Conservation (phyloP, 371 early-diverging fungal genomes). For the Smittium culicis region DNA sequence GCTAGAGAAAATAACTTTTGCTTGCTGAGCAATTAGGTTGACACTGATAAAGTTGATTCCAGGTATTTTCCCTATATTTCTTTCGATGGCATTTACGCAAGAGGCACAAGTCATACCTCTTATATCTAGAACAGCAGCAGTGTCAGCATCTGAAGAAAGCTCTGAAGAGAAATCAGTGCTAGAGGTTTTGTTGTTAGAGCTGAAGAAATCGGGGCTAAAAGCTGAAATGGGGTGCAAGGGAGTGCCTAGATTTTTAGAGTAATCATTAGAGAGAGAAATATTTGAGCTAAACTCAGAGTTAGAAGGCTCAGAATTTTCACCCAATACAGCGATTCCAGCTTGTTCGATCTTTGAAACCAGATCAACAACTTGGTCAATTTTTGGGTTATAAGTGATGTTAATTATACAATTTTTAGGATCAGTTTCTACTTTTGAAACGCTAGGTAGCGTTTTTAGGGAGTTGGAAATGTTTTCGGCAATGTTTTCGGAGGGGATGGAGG, state of each 20-base stretch:
- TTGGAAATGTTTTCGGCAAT: neutral
- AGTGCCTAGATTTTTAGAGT: neutral
- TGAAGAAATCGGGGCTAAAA: too few relatives aligned
- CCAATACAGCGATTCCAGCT: neutral
- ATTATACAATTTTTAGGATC: neutral
- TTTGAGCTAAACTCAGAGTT: neutral
- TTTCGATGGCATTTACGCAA: constrained; percentile 69
- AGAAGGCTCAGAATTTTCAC: neutral
- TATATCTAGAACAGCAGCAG: constrained; percentile 27
- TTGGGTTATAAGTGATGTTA: neutral
- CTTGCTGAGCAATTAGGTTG: constrained; percentile 65
- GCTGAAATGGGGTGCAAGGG: neutral
- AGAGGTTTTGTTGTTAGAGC: neutral
- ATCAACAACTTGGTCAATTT: neutral
- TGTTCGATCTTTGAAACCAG: neutral
- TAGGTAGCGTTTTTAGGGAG: neutral
- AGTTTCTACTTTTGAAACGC: neutral
- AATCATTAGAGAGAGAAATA: neutral
- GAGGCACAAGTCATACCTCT: constrained; percentile 80
- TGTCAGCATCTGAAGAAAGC: neutral
- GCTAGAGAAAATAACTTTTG: constrained; percentile 50
- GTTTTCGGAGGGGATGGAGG: neutral
- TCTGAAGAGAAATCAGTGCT: neutral
- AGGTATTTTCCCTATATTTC: constrained; percentile 29
- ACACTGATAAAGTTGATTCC: constrained; percentile 46